These are phyloP conservation scores for Uncinocarpus reesii DNA, from an alignment of 2,329 filamentous ascomycete genomes.

Conservation along the genomic window DNA sequence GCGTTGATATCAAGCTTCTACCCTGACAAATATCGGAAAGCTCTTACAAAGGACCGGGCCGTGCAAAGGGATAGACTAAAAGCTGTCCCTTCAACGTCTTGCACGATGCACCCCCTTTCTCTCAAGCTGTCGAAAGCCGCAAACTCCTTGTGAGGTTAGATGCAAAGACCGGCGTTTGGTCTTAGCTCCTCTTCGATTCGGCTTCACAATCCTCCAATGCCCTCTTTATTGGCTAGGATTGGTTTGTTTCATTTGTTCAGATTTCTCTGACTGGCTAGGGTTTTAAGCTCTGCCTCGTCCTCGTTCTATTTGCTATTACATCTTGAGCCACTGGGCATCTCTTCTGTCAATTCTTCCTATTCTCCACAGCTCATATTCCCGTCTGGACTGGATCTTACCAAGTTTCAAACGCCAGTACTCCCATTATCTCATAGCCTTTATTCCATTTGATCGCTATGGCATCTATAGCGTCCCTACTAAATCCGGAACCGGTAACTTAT, in stretches of 20 bases:
- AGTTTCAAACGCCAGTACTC: not conserved
- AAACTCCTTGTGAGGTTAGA: slow-evolving; percentile 12
- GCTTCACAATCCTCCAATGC: slow-evolving; percentile 13
- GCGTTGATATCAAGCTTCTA: not conserved
- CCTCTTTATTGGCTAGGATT: slow-evolving; percentile 15
- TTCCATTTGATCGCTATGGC: slow-evolving; percentile 41
- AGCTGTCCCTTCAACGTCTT: slow-evolving; percentile 1
- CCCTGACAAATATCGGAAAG: slow-evolving; percentile 10
- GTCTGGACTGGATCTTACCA: slow-evolving; percentile 4
- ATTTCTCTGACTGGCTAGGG: slow-evolving; percentile 1
- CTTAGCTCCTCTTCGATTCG: slow-evolving; percentile 14
- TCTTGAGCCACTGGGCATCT: not conserved
- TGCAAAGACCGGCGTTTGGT: slow-evolving; percentile 16
- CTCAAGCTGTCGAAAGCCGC: slow-evolving; percentile 16
- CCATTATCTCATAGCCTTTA: not conserved
- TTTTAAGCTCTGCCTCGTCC: slow-evolving; percentile 14
- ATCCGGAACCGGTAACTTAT: slow-evolving; percentile 43
- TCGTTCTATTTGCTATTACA: slow-evolving; percentile 7
- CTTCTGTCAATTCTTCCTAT: not conserved
- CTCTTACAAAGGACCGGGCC: slow-evolving; percentile 16
- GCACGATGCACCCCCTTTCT: slow-evolving; percentile 2
- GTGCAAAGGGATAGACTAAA: not conserved
- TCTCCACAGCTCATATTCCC: slow-evolving; percentile 1
- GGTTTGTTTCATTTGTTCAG: slow-evolving; percentile 13
- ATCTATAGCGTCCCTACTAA: slow-evolving; percentile 56